Conservation (phyloP, 345 rosid genomes). For the Brassica nigra region DNA sequence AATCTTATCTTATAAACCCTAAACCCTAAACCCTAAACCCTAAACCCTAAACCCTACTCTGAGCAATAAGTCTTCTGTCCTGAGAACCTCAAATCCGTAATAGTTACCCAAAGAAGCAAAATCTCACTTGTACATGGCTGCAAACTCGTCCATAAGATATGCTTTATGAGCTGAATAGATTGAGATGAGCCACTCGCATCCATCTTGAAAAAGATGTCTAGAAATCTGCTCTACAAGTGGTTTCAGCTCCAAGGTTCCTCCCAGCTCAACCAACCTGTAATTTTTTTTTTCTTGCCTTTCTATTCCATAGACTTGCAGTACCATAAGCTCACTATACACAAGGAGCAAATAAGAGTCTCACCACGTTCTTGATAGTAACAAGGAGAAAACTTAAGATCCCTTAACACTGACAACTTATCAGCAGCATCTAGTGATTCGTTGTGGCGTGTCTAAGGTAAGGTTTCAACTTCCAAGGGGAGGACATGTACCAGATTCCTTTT, state of each 20-base stretch:
- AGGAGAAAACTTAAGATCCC: not conserved
- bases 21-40: no score
- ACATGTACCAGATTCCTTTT: not conserved
- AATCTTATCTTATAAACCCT: no score
- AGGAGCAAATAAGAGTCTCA: not conserved
- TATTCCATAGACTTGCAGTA: not conserved
- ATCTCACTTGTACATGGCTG: not conserved
- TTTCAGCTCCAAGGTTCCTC: not conserved
- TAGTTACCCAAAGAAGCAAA: no score
- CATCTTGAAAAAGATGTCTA: not conserved
- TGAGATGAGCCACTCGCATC: not conserved
- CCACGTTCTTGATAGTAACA: not conserved
- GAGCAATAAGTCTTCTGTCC: no score
- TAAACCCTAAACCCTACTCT: no score
- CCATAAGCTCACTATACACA: not conserved
- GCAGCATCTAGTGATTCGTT: not conserved
- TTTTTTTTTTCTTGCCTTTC: not conserved
- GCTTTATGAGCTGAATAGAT: not conserved
- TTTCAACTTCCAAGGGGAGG: not conserved
- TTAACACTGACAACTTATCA: not conserved
- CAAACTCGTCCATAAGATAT: not conserved
- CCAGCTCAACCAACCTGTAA: not conserved
- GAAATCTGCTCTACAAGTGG: not conserved
- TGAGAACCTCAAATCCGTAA: no score
- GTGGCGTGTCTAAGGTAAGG: not conserved